phyloP scores from a whole-genome alignment of 139 green algal species.

The Zygnema circumcarinatum region DNA sequence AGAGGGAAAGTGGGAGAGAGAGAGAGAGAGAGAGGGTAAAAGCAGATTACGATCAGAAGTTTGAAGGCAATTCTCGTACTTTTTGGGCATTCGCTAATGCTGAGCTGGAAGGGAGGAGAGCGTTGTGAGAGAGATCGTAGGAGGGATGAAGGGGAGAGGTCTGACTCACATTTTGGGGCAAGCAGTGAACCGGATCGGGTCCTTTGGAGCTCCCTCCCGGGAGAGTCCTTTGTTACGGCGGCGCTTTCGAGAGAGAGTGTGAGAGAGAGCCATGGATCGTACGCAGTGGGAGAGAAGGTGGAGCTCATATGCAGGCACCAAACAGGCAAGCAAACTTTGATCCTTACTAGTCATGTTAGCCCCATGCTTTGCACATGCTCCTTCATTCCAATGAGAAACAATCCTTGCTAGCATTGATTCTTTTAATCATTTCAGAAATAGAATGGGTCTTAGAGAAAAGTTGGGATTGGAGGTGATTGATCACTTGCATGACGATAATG shows the following conservation, averaged over 20 bases:
- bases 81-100: slow-evolving; percentile 20
- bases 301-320: slow-evolving; percentile 33
- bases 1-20: background rate
- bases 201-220: slow-evolving; percentile 20
- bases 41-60: background rate
- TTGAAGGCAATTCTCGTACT: background rate
- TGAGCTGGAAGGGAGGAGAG: too few relatives aligned
- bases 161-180: background rate
- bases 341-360: background rate
- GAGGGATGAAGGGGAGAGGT: background rate
- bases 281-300: slow-evolving; percentile 34
- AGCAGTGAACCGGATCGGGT: slow-evolving; percentile 28
- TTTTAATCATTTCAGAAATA: background rate
- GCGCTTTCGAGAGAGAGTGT: slow-evolving; percentile 8
- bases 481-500: too few relatives aligned
- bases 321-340: slow-evolving; percentile 1
- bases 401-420: background rate
- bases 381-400: too few relatives aligned
- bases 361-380: background rate
- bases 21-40: background rate
- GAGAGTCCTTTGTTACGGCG: slow-evolving; percentile 21
- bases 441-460: background rate
- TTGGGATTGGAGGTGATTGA: background rate
- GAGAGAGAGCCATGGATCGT: slow-evolving; percentile 31
- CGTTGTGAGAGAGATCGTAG: background rate